These are phyloP conservation scores for Ascocoryne sarcoides DNA, from an alignment of 2,329 filamentous ascomycete species.

Conservation along the genomic window DNA sequence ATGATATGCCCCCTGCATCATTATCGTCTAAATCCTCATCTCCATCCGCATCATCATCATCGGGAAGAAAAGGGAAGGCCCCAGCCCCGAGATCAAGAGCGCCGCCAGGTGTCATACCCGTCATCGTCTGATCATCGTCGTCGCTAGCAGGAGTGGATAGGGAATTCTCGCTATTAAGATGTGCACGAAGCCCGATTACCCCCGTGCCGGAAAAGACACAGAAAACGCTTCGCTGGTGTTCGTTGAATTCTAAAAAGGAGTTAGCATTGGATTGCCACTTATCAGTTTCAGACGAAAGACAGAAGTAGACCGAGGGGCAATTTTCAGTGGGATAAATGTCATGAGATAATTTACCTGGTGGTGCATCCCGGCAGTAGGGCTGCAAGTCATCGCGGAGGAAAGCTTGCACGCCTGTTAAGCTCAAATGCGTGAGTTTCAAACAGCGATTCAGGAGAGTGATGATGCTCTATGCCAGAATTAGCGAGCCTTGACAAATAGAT, in stretches of 20 bases:
- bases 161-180: constrained; percentile 58
- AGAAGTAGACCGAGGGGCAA: no score
- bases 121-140: constrained; percentile 55
- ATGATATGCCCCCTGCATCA: constrained; percentile 12
- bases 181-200: constrained; percentile 66
- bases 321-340: background rate
- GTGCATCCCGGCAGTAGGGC: constrained; percentile 77
- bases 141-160: constrained; percentile 29
- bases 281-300: no score
- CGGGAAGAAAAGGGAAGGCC: background rate
- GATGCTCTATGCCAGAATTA: constrained; percentile 60
- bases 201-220: constrained; percentile 93
- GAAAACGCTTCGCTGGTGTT: constrained; percentile 90
- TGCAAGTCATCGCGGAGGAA: constrained; percentile 83
- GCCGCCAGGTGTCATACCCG: constrained; percentile 22
- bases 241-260: constrained; percentile 68
- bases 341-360: constrained; percentile 44
- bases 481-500: constrained; percentile 5
- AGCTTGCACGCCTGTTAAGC: constrained; percentile 84
- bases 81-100: background rate
- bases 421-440: constrained; percentile 85
- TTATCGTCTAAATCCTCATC: constrained; percentile 20
- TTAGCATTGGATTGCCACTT: no score
- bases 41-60: constrained; percentile 15
- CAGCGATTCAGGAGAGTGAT: constrained; percentile 83